Evolutionary conservation across 345 rosid species (phyloP).

Genomic region (Gossypium anomalum): DNA sequence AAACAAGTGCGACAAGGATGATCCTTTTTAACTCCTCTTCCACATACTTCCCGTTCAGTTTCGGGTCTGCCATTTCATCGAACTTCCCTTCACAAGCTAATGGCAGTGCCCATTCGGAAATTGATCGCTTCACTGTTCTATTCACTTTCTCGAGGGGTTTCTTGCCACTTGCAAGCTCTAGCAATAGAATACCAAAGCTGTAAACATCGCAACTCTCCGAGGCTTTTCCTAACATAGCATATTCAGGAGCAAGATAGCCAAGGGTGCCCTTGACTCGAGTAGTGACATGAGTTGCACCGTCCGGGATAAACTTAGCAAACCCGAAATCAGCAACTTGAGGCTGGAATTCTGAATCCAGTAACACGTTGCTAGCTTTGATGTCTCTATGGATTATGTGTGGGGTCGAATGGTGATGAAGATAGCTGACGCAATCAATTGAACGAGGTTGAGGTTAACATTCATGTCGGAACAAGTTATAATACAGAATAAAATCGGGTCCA

Average conservation of each 20-base stretch:
- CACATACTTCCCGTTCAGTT: constrained; percentile 45
- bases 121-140: constrained; percentile 35
- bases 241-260: constrained; percentile 78
- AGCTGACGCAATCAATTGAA: constrained; percentile 39
- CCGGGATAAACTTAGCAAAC: constrained; percentile 68
- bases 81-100: constrained; percentile 51
- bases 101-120: constrained; percentile 68
- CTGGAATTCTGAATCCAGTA: constrained; percentile 60
- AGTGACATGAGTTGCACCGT: constrained; percentile 77
- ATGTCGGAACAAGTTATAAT: background rate
- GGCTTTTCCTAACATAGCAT: constrained; percentile 77
- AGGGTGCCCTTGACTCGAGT: constrained; percentile 79
- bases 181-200: constrained; percentile 74
- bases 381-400: constrained; percentile 83
- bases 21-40: constrained; percentile 59
- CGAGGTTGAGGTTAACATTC: constrained; percentile 11
- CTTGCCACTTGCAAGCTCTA: constrained; percentile 67
- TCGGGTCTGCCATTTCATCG: constrained; percentile 60
- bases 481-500: background rate
- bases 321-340: constrained; percentile 85
- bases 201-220: constrained; percentile 80
- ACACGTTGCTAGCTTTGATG: constrained; percentile 74
- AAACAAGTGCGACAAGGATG: constrained; percentile 44
- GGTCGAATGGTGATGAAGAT: constrained; percentile 85
- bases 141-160: constrained; percentile 51